Evolutionary conservation across 2,329 filamentous ascomycete species (phyloP), one percentile per base, ranked within the genome.

Genomic region (Diaporthe capsici): DNA sequence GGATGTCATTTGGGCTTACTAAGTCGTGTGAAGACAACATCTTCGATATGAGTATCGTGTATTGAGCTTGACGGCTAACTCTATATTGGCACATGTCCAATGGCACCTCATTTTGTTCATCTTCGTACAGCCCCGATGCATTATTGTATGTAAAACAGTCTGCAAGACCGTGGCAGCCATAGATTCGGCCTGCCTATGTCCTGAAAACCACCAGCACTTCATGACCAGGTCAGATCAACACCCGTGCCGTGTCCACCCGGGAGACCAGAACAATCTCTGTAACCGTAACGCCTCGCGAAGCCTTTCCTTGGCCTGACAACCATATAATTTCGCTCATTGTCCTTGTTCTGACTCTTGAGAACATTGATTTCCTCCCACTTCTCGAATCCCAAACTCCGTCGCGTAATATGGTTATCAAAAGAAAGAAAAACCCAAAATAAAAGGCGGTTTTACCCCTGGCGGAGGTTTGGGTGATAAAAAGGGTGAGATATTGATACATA

Each of bases 311-410:
- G 63, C 65, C 31, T 53, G 12, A 39, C 10, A 55, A 39, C 65
- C 65, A 15, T 39, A 55, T n/a, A 47, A 25, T 60, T 37, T 58
- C 39, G 15, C 42, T 22, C 47, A 57, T 57, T 51, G 53, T 51
- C 57, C 28, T 34, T 42, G 60, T 42, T 68, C 67, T 73, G 60
- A 55, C 49, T n/a, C 34, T 25, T n/a, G 31, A 25, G 55, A n/a
- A 31, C n/a, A 58, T 47, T 22, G 12, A n/a, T 71, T 53, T 49
- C 72, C 44, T 55, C 75, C 31, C 44, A 68, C 75, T 55, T 55
- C n/a, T 31, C 65, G 1, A 75, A 31, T 42, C 74, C 51, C 65
- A 39, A 75, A 75, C 65, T 70, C 73, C 67, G 28, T 49, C 39
- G 67, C 73, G 61, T 28, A n/a, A 47, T 39, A 60, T 72, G 67